phyloP scores from a whole-genome alignment of 345 rosid species.

The Odontarrhena argentea region DNA sequence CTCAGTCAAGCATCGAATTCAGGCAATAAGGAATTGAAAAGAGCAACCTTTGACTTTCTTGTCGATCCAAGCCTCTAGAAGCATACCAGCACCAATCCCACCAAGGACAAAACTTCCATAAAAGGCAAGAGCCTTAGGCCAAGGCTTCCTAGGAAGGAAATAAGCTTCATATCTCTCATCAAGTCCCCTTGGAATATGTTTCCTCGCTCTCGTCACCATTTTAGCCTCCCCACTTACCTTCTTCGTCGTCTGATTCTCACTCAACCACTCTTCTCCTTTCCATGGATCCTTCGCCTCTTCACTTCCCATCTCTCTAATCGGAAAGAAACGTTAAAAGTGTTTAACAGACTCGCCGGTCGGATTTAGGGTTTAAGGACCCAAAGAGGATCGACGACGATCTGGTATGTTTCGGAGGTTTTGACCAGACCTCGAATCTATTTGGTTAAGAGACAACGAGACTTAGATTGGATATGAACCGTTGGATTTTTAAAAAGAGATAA shows the following conservation, averaged over 20 bases:
- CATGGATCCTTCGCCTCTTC: slow-evolving; percentile 79
- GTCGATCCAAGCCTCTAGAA: slow-evolving; percentile 84
- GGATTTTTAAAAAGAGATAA: not conserved
- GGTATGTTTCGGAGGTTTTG: not conserved
- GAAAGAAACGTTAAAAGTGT: not conserved
- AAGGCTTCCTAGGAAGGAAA: slow-evolving; percentile 77
- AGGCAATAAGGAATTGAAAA: not conserved
- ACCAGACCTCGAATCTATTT: not conserved
- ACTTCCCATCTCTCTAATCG: slow-evolving; percentile 49
- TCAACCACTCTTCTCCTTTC: slow-evolving; percentile 82
- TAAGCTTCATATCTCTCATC: slow-evolving; percentile 88
- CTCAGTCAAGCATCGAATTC: too few relatives aligned
- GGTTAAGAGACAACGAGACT: not conserved
- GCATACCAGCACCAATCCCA: slow-evolving; percentile 91
- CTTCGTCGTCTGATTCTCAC: slow-evolving; percentile 61
- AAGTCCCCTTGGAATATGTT: slow-evolving; percentile 75
- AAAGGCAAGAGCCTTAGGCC: slow-evolving; percentile 61
- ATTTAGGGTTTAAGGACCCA: not conserved
- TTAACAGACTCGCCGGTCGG: not conserved
- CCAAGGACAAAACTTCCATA: slow-evolving; percentile 82
- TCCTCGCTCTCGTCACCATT: slow-evolving; percentile 49
- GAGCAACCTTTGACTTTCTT: slow-evolving; percentile 59
- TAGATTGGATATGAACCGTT: slow-evolving; percentile 4
- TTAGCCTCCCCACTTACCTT: slow-evolving; percentile 55
- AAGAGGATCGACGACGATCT: not conserved